phyloP scores from a whole-genome alignment of 176 grass and related monocot species.

The Cocos nucifera region DNA sequence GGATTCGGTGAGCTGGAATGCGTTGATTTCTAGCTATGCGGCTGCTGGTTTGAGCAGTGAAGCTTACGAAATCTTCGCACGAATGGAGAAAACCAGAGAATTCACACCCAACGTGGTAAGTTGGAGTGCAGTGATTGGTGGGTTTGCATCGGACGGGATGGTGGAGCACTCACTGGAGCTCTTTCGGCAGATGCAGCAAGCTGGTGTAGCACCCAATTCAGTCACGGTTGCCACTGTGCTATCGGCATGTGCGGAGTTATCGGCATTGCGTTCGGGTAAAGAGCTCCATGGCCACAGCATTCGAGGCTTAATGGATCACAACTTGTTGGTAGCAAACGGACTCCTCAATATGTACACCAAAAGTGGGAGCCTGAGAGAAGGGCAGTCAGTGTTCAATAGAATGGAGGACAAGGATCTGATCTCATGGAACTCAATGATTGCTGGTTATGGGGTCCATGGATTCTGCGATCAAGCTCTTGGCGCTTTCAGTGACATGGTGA shows the following conservation, averaged over 20 bases:
- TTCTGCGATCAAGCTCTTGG: conserved; percentile 38
- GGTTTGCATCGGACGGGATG: conserved; percentile 19
- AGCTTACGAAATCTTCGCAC: conserved; percentile 25
- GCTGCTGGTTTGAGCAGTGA: conserved; percentile 26
- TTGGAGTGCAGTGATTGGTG: conserved; percentile 55
- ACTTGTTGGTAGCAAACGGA: conserved; percentile 29
- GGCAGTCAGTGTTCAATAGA: conserved; percentile 20
- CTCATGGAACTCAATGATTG: conserved; percentile 57
- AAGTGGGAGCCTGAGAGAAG: conserved; percentile 25
- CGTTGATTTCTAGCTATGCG: conserved; percentile 45
- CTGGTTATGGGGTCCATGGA: conserved; percentile 40
- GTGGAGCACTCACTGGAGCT: conserved; percentile 32
- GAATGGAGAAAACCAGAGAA: conserved; percentile 21
- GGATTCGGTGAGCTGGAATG: conserved; percentile 46
- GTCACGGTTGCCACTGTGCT: conserved; percentile 36
- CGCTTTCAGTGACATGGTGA: conserved; percentile 22
- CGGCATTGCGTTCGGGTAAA: conserved; percentile 28
- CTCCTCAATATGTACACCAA: conserved; percentile 44
- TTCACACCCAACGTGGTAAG: conserved; percentile 38
- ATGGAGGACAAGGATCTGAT: conserved; percentile 44
- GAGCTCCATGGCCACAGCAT: conserved; percentile 39
- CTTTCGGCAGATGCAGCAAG: conserved; percentile 36
- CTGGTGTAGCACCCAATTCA: conserved; percentile 23
- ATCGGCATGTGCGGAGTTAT: conserved; percentile 34
- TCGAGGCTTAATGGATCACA: conserved; percentile 14